Percentiles rank a stretch among this genome's conserved stretches.
phyloP scores from a whole-genome alignment of 768 basidiomycete genomes.

The Boletus rubescentipes region DNA sequence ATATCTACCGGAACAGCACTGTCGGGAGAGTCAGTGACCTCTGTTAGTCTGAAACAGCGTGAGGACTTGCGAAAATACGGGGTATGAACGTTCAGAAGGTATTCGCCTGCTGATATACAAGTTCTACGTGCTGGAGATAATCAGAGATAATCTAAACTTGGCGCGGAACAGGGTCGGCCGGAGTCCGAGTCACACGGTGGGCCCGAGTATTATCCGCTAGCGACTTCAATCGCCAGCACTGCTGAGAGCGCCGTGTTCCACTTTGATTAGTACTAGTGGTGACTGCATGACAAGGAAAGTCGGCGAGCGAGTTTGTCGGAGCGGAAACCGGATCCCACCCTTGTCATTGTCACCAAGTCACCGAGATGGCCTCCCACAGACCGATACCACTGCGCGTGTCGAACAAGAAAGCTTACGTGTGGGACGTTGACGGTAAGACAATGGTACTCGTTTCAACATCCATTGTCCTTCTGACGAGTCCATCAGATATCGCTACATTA shows the following conservation, averaged over 20 bases:
- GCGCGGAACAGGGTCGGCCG: neutral
- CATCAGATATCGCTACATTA: conserved; percentile 72
- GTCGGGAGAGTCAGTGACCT: neutral
- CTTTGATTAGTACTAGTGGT: too few species aligned
- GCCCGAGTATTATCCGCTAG: too few species aligned
- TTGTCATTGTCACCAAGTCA: neutral
- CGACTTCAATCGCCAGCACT: neutral
- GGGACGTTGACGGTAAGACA: conserved; percentile 76
- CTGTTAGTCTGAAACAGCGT: neutral
- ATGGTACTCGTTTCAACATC: neutral
- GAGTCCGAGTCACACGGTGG: too few species aligned
- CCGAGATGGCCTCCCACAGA: conserved; percentile 9
- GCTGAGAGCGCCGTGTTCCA: too few species aligned
- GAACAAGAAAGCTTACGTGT: conserved; percentile 81
- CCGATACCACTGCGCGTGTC: conserved; percentile 67
- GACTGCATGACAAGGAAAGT: too few species aligned
- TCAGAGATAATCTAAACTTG: conserved; percentile 8
- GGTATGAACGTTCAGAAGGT: neutral
- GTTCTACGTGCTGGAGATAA: neutral
- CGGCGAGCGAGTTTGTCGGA: too few species aligned
- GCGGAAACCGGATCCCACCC: conserved; percentile 17
- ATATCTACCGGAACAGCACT: neutral
- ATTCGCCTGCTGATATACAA: neutral
- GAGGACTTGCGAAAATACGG: neutral
- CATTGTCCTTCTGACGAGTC: conserved; percentile 6